These are phyloP conservation scores for Silene conica DNA, from an alignment of 148 eudicot species.

Conservation along the genomic window DNA sequence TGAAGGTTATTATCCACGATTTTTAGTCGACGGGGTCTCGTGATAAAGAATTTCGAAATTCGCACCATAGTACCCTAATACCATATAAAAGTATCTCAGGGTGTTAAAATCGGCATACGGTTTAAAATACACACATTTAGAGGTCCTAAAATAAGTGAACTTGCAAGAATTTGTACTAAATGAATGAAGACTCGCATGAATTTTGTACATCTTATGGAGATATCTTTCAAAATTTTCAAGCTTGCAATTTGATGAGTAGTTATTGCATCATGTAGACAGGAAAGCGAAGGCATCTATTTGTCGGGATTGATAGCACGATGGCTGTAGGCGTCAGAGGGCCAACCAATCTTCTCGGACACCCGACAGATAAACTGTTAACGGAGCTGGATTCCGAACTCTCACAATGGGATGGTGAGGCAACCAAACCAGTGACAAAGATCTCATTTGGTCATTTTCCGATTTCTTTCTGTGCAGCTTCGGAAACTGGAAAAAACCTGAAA, in stretches of 20 bases:
- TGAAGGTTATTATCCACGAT: too few relatives aligned
- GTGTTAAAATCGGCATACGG: too few relatives aligned
- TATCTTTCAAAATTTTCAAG: neutral
- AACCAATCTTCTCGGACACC: slow-evolving; percentile 92
- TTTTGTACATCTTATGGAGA: neutral
- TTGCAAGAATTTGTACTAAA: neutral
- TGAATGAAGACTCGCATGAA: neutral
- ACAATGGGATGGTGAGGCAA: slow-evolving; percentile 53
- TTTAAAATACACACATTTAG: too few relatives aligned
- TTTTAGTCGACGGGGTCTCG: too few relatives aligned
- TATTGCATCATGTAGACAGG: slow-evolving; percentile 56
- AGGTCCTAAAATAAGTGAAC: too few relatives aligned
- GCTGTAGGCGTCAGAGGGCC: slow-evolving; percentile 81
- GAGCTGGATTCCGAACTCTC: slow-evolving; percentile 71
- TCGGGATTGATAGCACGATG: slow-evolving; percentile 87
- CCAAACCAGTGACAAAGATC: slow-evolving; percentile 59
- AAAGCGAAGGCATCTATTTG: slow-evolving; percentile 68
- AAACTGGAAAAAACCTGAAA: slow-evolving; percentile 65
- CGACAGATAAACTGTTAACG: slow-evolving; percentile 58
- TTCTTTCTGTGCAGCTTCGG: slow-evolving; percentile 68
- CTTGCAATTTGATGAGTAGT: neutral
- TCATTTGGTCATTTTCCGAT: slow-evolving; percentile 91
- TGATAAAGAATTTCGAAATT: too few relatives aligned
- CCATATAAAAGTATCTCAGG: too few relatives aligned
- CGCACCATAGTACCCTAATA: too few relatives aligned